phyloP scores from a whole-genome alignment of 2,329 filamentous ascomycete genomes.

The Paraconiothyrium brasiliense region DNA sequence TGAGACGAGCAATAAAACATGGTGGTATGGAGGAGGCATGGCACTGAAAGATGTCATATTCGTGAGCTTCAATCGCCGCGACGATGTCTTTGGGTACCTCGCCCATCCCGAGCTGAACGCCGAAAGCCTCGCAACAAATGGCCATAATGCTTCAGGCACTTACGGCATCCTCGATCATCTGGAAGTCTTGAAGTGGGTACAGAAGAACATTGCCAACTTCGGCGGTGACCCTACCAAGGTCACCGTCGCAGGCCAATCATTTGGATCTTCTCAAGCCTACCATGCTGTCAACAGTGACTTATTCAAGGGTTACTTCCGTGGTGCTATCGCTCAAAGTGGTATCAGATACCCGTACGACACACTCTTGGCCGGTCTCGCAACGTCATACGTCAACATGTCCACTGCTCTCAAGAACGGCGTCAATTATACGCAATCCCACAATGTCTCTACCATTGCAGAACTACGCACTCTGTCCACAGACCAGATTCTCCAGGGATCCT shows the following conservation, averaged over 20 bases:
- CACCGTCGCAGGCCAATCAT: slow-evolving; percentile 6
- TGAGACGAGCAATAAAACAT: no score
- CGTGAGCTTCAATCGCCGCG: no score
- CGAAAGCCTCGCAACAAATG: not conserved
- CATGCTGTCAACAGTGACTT: slow-evolving; percentile 48
- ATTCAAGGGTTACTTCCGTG: slow-evolving; percentile 53
- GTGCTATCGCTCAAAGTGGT: slow-evolving; percentile 47
- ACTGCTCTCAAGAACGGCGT: slow-evolving; percentile 6
- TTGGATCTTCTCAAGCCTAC: slow-evolving; percentile 1
- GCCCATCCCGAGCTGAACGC: slow-evolving; percentile 22
- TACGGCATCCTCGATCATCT: slow-evolving; percentile 7
- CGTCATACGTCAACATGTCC: not conserved
- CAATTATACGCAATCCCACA: not conserved
- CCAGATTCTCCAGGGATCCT: not conserved
- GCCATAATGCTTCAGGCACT: slow-evolving; percentile 35
- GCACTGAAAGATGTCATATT: no score
- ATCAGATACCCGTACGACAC: slow-evolving; percentile 11
- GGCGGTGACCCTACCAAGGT: slow-evolving; percentile 5
- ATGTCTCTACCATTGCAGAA: not conserved
- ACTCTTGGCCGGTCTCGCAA: not conserved
- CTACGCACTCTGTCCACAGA: not conserved
- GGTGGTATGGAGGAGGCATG: no score
- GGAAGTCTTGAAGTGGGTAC: slow-evolving; percentile 8
- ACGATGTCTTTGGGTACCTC: no score
- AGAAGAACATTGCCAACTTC: slow-evolving; percentile 10